Evolutionary conservation across 495 filamentous ascomycete genomes (phyloP).

Genomic region (Hyphodiscus hymeniophilus): DNA sequence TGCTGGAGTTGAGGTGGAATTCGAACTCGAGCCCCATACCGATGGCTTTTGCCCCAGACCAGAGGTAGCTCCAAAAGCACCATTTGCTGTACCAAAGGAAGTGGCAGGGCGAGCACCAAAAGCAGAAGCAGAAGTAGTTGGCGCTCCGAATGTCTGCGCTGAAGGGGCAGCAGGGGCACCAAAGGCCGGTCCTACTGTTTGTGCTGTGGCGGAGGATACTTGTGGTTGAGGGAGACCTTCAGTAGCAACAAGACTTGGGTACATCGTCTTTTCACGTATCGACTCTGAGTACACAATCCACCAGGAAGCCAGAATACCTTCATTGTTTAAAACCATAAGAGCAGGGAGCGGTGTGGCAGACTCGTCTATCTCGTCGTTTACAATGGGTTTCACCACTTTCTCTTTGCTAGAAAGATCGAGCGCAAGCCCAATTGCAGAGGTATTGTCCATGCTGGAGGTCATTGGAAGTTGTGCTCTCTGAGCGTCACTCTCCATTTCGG

Average conservation of each 20-base stretch:
- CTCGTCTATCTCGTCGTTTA: constrained; percentile 64
- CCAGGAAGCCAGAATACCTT: constrained; percentile 80
- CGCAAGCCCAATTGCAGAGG: constrained; percentile 70
- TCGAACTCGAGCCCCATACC: constrained; percentile 22
- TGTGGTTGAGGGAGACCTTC: constrained; percentile 26
- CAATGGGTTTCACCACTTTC: constrained; percentile 68
- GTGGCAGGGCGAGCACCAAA: constrained; percentile 9
- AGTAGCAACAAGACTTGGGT: constrained; percentile 54
- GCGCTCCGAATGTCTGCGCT: constrained; percentile 21
- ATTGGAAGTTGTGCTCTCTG: constrained; percentile 71
- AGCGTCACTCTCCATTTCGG: constrained; percentile 66
- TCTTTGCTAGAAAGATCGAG: constrained; percentile 78
- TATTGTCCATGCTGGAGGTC: constrained; percentile 52
- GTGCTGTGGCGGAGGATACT: constrained; percentile 27
- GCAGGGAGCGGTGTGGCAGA: constrained; percentile 81
- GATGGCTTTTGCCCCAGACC: constrained; percentile 24
- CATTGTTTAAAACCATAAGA: constrained; percentile 78
- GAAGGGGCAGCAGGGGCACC: constrained; percentile 19
- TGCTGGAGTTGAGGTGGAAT: constrained; percentile 13
- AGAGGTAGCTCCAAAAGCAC: constrained; percentile 34
- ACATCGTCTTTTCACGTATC: constrained; percentile 61
- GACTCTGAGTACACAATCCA: constrained; percentile 87
- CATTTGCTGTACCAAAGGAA: constrained; percentile 14
- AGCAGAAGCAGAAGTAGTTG: background rate
- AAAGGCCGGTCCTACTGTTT: constrained; percentile 25